Evolutionary conservation across 2,329 filamentous ascomycete species (phyloP).

Genomic region (Pseudogymnoascus sp.): DNA sequence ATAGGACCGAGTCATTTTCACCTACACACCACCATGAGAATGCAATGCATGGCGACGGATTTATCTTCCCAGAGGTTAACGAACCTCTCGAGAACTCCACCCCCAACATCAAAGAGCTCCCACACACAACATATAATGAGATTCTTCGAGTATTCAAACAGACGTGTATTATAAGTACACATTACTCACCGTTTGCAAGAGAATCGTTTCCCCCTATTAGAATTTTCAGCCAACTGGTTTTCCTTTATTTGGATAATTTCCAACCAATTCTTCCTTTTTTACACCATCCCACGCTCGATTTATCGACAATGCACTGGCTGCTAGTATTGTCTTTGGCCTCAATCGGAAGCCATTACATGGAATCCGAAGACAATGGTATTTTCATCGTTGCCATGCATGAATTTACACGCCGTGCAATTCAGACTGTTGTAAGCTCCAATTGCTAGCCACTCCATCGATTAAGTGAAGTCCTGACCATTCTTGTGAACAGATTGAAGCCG

Average conservation of each 20-base stretch:
- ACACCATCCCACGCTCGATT: constrained; percentile 32
- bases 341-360: constrained; percentile 33
- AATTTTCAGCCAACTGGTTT: constrained; percentile 24
- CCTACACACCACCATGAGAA: neutral
- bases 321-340: constrained; percentile 33
- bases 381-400: constrained; percentile 34
- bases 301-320: constrained; percentile 33
- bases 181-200: constrained; percentile 14
- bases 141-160: constrained; percentile 17
- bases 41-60: neutral
- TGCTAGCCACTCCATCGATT: neutral
- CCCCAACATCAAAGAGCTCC: constrained; percentile 11
- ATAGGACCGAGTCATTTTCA: constrained; percentile 13
- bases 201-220: constrained; percentile 17
- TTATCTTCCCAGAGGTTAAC: constrained; percentile 8
- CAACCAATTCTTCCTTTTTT: constrained; percentile 35
- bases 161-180: constrained; percentile 17
- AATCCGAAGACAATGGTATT: constrained; percentile 23
- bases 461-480: neutral
- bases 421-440: constrained; percentile 27
- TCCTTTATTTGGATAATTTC: constrained; percentile 33
- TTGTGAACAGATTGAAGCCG: constrained; percentile 11
- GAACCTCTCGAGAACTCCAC: constrained; percentile 4
- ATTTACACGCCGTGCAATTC: constrained; percentile 33
- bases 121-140: constrained; percentile 16